Evolutionary conservation across 2,329 filamentous ascomycete genomes (phyloP).

Genomic region (Ambrosiella beaveri): DNA sequence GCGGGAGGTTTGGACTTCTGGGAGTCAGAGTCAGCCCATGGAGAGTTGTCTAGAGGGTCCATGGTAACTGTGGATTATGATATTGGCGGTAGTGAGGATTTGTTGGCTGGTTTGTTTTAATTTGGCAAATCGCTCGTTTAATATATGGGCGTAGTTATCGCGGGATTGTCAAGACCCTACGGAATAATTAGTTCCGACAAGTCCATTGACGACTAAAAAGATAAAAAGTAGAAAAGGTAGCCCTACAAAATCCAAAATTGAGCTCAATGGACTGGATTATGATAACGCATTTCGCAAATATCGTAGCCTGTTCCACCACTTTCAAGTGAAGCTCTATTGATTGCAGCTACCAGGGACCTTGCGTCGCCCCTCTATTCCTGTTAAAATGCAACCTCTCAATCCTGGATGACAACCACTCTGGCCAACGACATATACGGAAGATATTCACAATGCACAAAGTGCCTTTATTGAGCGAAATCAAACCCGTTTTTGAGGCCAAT

Average conservation of each 20-base stretch:
- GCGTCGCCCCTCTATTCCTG: conserved; percentile 7
- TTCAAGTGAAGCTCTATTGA: not conserved
- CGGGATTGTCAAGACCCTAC: not conserved
- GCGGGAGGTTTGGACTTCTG: conserved; percentile 18
- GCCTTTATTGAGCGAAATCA: no score
- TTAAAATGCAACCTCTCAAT: not conserved
- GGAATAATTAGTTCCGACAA: not conserved
- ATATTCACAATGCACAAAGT: not conserved
- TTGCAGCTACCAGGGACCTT: not conserved
- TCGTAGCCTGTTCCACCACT: not conserved
- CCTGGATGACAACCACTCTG: conserved; percentile 6
- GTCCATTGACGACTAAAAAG: not conserved
- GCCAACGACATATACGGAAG: not conserved
- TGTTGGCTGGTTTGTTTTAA: not conserved
- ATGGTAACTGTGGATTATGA: conserved; percentile 18
- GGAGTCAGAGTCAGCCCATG: conserved; percentile 32
- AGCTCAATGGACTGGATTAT: not conserved
- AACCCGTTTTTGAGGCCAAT: not conserved
- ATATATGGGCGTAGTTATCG: not conserved
- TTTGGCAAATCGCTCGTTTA: not conserved
- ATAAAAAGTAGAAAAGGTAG: not conserved
- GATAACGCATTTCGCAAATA: not conserved
- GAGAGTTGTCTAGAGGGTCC: conserved; percentile 33
- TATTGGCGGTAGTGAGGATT: not conserved
- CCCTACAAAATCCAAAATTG: not conserved